Evolutionary conservation across 352 stramenopile species (phyloP), one percentile per base, ranked within the genome.

Genomic region (Pythium pyrilobum): DNA sequence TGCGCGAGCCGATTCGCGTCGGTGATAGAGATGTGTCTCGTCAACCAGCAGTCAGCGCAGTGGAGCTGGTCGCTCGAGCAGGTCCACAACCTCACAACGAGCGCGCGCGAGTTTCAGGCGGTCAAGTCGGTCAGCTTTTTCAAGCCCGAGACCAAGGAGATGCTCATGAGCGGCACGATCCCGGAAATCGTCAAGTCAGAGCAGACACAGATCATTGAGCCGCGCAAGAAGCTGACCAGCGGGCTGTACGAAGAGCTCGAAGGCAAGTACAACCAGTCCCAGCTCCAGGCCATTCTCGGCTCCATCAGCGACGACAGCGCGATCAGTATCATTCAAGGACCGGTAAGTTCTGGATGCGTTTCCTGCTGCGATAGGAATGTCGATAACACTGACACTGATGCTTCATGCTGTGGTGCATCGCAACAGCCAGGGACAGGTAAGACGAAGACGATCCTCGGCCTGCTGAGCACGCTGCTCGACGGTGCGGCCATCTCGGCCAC

Each of bases 251-350:
- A 68, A 21, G 62, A 77, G 20, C 64, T 93, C 12, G 63, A 77
- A 23, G 53, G 67, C 21, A 72, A 86, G 53, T 90, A 89, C 56
- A 93, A 93, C 67, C 43, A 67, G 21, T 83, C 81, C 5, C 82
- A 93, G 62, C 62, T 91, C 32, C 53, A 79, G 6, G 80, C 82
- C 11, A 93, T 93, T 51, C 56, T 85, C 11, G 74, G 71, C 15
- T 81, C 76, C 33, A 67, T 93, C 18, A 70, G 78, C 11, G 67
- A 87, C 29, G 56, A 55, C 20, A 59, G 81, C 27, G 79, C 67
- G 44, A 66, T 76, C 21, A 74, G 83, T 49, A 86, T 93, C 38
- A 90, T 93, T 53, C 82, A 93, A 69, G 82, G 82, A 63, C 82
- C 82, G 58, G 78, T 89, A 62, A 31, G 78, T 27, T n/a, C n/a